Conservation (phyloP, 805 yeast species). For the Zygosaccharomyces bisporus region DNA sequence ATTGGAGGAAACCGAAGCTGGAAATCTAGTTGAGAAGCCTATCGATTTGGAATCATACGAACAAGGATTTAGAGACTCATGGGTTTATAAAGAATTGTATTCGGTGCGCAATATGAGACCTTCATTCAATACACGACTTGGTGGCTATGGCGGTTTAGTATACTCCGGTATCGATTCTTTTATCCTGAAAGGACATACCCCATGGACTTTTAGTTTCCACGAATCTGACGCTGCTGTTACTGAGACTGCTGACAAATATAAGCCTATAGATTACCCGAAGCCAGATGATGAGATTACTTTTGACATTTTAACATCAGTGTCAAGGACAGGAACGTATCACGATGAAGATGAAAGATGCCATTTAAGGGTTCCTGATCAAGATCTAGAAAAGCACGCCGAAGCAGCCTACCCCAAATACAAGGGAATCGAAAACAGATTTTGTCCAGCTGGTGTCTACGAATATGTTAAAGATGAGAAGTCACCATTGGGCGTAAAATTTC, state of each 20-base stretch:
- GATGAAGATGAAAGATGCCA: conserved; percentile 93
- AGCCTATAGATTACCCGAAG: conserved; percentile 85
- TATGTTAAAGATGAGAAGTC: conserved; percentile 62
- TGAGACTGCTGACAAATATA: conserved; percentile 56
- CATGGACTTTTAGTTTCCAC: conserved; percentile 79
- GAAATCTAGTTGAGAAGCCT: conserved; percentile 39
- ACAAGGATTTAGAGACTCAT: conserved; percentile 62
- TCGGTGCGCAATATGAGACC: conserved; percentile 91
- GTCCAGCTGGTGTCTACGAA: conserved; percentile 99
- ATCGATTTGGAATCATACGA: conserved; percentile 60
- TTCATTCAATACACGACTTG: conserved; percentile 74
- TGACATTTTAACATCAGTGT: conserved; percentile 90
- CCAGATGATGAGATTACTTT: conserved; percentile 93
- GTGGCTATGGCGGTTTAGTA: conserved; percentile 73
- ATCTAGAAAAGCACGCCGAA: conserved; percentile 61
- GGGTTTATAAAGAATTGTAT: conserved; percentile 81
- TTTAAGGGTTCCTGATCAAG: conserved; percentile 63
- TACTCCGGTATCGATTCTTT: conserved; percentile 83
- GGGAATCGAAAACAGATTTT: conserved; percentile 88
- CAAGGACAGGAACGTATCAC: conserved; percentile 94
- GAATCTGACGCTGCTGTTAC: conserved; percentile 72
- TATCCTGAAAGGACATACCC: conserved; percentile 72
- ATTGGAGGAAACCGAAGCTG: conserved; percentile 42
- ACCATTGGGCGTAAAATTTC: conserved; percentile 70
- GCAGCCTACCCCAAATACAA: conserved; percentile 67